A percentile compares a stretch with the other conserved stretches of the same genome.
These are phyloP conservation scores for Amaranthus hypochondriacus DNA, from an alignment of 148 eudicot species.

Conservation along the genomic window DNA sequence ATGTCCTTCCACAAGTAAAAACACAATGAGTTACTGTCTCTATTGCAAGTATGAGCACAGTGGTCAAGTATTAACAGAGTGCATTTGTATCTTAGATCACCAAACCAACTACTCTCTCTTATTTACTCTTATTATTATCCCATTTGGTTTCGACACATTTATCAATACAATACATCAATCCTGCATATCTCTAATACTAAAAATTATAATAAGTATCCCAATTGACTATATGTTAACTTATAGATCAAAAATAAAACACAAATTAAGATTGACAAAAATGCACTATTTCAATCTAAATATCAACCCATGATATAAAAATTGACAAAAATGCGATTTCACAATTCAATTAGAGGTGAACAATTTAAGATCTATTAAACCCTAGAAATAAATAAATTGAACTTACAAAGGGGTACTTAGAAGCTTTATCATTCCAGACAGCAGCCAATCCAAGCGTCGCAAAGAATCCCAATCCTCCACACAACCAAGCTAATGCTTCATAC, in stretches of 20 bases:
- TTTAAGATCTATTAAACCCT: background rate
- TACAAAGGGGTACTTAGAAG: slow-evolving; percentile 74
- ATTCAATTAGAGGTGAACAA: background rate
- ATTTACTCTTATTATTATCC: too few relatives aligned
- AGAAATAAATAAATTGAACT: slow-evolving; percentile 22
- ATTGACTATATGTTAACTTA: background rate
- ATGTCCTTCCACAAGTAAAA: too few relatives aligned
- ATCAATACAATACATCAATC: too few relatives aligned
- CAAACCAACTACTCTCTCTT: background rate
- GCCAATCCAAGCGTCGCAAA: slow-evolving; percentile 64
- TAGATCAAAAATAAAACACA: background rate
- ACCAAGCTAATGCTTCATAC: slow-evolving; percentile 96
- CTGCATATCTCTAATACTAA: too few relatives aligned
- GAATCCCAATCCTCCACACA: slow-evolving; percentile 80
- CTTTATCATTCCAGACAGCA: slow-evolving; percentile 86
- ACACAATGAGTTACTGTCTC: too few relatives aligned
- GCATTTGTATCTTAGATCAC: background rate
- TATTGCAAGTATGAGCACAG: too few relatives aligned
- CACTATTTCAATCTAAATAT: too few relatives aligned
- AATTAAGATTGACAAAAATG: background rate
- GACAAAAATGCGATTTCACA: background rate
- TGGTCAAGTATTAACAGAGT: background rate
- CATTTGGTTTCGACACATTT: too few relatives aligned
- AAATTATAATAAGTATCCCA: too few relatives aligned
- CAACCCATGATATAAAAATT: too few relatives aligned